Percentiles rank a stretch among this genome's conserved stretches.
Evolutionary conservation across 805 yeast species (phyloP).

Genomic region (Myxozyma monticola): DNA sequence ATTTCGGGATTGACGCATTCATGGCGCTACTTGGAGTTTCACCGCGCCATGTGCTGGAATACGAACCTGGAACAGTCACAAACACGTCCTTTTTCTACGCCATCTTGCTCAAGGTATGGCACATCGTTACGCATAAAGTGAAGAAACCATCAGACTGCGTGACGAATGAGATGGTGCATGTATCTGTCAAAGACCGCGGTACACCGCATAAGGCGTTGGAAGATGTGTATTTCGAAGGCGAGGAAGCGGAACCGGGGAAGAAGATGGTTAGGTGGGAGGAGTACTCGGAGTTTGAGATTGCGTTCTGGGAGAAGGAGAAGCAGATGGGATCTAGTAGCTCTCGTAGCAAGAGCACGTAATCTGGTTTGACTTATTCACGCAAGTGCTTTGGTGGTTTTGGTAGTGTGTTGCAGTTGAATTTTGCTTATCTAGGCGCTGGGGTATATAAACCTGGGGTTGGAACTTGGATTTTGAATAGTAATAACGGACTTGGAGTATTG

Average conservation of each 20-base stretch:
- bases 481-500: too few relatives aligned
- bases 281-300: not conserved
- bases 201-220: not conserved
- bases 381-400: too few relatives aligned
- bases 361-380: too few relatives aligned
- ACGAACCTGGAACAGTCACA: not conserved
- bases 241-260: not conserved
- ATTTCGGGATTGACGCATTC: constrained; percentile 2
- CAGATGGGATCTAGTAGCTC: too few relatives aligned
- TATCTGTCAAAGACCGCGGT: constrained; percentile 2
- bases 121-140: not conserved
- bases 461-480: too few relatives aligned
- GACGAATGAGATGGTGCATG: constrained; percentile 7
- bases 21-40: not conserved
- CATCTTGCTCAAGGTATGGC: not conserved
- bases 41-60: not conserved
- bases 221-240: constrained; percentile 1
- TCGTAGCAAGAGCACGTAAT: too few relatives aligned
- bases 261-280: not conserved
- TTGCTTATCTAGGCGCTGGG: too few relatives aligned
- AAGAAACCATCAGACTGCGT: not conserved
- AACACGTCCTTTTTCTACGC: not conserved
- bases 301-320: constrained; percentile 8
- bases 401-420: too few relatives aligned
- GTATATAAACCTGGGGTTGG: too few relatives aligned